Conservation (phyloP, 2,329 filamentous ascomycete genomes). For the Blastomyces gilchristii region DNA sequence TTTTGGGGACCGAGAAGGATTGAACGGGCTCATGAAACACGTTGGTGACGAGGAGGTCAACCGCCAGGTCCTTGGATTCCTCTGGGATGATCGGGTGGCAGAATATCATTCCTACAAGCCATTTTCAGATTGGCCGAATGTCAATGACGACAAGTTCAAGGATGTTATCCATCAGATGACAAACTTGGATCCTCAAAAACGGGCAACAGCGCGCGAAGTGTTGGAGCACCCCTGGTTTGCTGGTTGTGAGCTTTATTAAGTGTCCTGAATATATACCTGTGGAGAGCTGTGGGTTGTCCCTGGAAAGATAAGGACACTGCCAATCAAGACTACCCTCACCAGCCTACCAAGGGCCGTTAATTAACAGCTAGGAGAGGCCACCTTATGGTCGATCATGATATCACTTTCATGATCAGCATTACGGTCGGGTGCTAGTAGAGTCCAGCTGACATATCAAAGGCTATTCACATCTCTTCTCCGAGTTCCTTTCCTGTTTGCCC, state of each 20-base stretch:
- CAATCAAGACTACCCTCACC: too few relatives aligned
- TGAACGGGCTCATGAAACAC: slow-evolving; percentile 31
- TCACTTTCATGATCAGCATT: too few relatives aligned
- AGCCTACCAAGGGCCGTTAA: too few relatives aligned
- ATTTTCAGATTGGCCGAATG: slow-evolving; percentile 25
- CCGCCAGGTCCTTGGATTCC: slow-evolving; percentile 23
- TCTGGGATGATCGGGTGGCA: slow-evolving; percentile 26
- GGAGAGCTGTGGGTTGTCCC: too few relatives aligned
- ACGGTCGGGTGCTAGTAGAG: too few relatives aligned
- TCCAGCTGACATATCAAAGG: too few relatives aligned
- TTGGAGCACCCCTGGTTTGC: slow-evolving; percentile 25
- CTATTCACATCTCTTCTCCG: too few relatives aligned
- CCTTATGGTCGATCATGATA: too few relatives aligned
- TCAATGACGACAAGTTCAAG: slow-evolving; percentile 22
- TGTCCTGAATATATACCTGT: too few relatives aligned
- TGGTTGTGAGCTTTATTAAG: background rate
- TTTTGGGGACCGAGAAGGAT: slow-evolving; percentile 35
- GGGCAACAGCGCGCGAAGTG: slow-evolving; percentile 23
- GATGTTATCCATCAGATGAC: slow-evolving; percentile 22
- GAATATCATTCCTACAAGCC: slow-evolving; percentile 25
- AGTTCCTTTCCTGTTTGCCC: too few relatives aligned
- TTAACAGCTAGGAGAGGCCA: too few relatives aligned
- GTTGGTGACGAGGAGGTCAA: slow-evolving; percentile 26
- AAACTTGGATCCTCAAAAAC: slow-evolving; percentile 23
- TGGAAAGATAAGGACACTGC: too few relatives aligned